Evolutionary conservation across 345 rosid genomes (phyloP).

Genomic region (Rhizophora mangle): DNA sequence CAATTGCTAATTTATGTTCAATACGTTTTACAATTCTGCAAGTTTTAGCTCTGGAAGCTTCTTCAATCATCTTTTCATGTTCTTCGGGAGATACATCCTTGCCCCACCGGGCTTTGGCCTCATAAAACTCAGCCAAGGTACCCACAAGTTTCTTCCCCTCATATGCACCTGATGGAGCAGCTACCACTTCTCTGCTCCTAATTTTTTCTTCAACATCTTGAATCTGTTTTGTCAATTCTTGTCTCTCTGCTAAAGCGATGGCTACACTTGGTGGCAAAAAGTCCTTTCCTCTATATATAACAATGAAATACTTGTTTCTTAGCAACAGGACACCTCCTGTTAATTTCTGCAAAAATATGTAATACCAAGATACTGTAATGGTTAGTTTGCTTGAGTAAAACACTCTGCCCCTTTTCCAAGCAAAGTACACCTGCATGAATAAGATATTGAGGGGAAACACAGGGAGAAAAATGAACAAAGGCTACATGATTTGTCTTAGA

Average conservation of each 20-base stretch:
- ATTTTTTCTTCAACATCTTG: conserved; percentile 84
- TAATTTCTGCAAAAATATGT: conserved; percentile 45
- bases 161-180: conserved; percentile 44
- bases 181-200: conserved; percentile 45
- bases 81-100: conserved; percentile 70
- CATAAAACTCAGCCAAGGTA: conserved; percentile 91
- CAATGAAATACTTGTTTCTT: conserved; percentile 90
- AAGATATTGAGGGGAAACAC: neutral
- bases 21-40: conserved; percentile 62
- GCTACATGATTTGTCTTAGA: neutral
- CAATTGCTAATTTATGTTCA: conserved; percentile 78
- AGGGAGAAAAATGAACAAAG: neutral
- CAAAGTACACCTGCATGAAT: neutral
- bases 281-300: conserved; percentile 96
- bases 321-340: conserved; percentile 93
- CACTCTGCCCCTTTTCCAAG: neutral
- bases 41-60: conserved; percentile 66
- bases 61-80: conserved; percentile 83
- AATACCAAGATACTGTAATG: neutral
- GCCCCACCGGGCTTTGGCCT: conserved; percentile 97
- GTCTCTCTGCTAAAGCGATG: conserved; percentile 78
- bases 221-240: conserved; percentile 64
- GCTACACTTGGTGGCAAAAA: conserved; percentile 88
- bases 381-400: conserved; percentile 1
- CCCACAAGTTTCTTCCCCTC: conserved; percentile 72